Percentiles rank a stretch among this genome's conserved stretches.
These are phyloP conservation scores for Amyloporia xantha DNA, from an alignment of 768 basidiomycete genomes.

Conservation along the genomic window DNA sequence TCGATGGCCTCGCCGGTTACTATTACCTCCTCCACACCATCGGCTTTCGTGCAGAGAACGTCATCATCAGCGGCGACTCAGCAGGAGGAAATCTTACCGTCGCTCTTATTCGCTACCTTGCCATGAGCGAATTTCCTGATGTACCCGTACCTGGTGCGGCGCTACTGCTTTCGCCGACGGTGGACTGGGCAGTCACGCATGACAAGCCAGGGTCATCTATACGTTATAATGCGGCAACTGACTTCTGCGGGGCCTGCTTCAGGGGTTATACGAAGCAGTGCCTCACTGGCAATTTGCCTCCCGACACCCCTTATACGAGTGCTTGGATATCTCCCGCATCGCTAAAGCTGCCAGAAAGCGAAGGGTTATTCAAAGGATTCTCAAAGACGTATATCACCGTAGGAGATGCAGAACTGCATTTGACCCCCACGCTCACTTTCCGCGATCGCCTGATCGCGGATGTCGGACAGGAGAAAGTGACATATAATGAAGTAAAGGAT, in stretches of 20 bases:
- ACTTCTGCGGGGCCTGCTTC: conserved; percentile 5
- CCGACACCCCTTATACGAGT: conserved; percentile 3
- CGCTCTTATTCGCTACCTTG: conserved; percentile 33
- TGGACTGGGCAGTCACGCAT: conserved; percentile 15
- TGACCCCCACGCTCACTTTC: conserved; percentile 23
- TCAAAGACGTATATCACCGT: conserved; percentile 23
- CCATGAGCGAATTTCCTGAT: conserved; percentile 13
- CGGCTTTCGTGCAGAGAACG: conserved; percentile 35
- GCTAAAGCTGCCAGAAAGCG: not conserved
- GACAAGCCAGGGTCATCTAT: conserved; percentile 6
- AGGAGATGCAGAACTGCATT: conserved; percentile 23
- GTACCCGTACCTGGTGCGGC: conserved; percentile 23
- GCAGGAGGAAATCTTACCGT: conserved; percentile 46
- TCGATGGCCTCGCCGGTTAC: conserved; percentile 48
- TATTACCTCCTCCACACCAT: conserved; percentile 38
- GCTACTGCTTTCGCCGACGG: conserved; percentile 29
- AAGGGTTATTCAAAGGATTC: conserved; percentile 15
- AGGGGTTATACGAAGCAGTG: conserved; percentile 1
- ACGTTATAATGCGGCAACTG: not conserved
- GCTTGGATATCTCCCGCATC: conserved; percentile 10
- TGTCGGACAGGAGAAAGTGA: conserved; percentile 10
- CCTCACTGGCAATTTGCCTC: conserved; percentile 5
- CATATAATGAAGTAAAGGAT: conserved; percentile 3
- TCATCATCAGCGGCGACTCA: conserved; percentile 48
- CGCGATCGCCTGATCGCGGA: conserved; percentile 21